Conservation (phyloP, 2,329 filamentous ascomycete genomes). For the Neocatenulostroma microsporum region DNA sequence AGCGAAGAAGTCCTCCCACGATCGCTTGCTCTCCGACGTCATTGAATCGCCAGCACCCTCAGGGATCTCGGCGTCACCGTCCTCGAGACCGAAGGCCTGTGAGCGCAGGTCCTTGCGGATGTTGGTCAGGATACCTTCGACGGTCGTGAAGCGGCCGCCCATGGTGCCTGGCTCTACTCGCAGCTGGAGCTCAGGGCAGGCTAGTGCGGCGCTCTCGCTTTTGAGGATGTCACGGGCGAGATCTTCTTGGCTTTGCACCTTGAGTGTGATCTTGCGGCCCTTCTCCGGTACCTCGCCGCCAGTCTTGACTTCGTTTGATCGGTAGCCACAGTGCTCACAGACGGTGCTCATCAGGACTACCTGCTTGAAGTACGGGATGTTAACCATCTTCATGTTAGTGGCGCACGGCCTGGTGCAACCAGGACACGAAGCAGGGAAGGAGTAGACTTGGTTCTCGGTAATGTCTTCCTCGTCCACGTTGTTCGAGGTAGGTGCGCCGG, state of each 20-base stretch:
- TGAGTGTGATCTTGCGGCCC: constrained; percentile 74
- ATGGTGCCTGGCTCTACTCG: constrained; percentile 88
- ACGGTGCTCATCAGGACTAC: constrained; percentile 93
- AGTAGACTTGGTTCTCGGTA: constrained; percentile 84
- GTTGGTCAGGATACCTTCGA: constrained; percentile 88
- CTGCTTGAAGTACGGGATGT: constrained; percentile 96
- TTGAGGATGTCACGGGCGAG: constrained; percentile 91
- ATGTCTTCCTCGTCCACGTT: constrained; percentile 61
- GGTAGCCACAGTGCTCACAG: constrained; percentile 81
- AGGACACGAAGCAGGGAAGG: constrained; percentile 84
- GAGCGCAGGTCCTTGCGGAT: constrained; percentile 81
- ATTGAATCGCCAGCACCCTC: constrained; percentile 65
- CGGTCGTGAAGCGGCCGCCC: constrained; percentile 91
- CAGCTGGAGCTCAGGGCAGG: constrained; percentile 79
- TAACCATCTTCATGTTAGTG: constrained; percentile 98
- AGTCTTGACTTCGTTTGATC: constrained; percentile 95
- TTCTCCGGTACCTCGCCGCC: constrained; percentile 83
- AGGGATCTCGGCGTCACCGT: constrained; percentile 36
- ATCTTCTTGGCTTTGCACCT: constrained; percentile 61
- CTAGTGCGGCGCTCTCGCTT: constrained; percentile 81
- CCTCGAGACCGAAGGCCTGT: constrained; percentile 74
- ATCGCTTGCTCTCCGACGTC: constrained; percentile 52
- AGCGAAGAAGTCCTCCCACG: constrained; percentile 76
- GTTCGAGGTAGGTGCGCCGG: constrained; percentile 24
- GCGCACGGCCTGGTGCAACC: constrained; percentile 79